Evolutionary conservation across 2,329 filamentous ascomycete genomes (phyloP).

Genomic region (Cladobotryum mycophilum): DNA sequence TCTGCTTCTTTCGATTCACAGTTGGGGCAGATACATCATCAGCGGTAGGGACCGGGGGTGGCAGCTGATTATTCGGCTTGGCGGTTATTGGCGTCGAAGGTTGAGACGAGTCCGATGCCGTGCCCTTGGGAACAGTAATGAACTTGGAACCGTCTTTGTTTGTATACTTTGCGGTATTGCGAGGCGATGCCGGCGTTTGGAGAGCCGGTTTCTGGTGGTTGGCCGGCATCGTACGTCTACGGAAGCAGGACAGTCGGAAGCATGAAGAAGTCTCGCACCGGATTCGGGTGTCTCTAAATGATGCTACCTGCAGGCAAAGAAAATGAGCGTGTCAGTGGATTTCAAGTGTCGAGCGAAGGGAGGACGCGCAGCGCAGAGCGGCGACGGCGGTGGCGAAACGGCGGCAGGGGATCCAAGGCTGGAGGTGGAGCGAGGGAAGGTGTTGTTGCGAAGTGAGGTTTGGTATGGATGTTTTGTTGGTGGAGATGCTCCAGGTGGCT

Average conservation of each 20-base stretch:
- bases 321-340: conserved; percentile 6
- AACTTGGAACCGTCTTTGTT: conserved; percentile 66
- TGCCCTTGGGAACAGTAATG: conserved; percentile 56
- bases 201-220: conserved; percentile 45
- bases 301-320: conserved; percentile 6
- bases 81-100: conserved; percentile 45
- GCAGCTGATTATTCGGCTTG: conserved; percentile 28
- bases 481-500: conserved; percentile 18
- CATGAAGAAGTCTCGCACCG: conserved; percentile 30
- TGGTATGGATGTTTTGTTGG: conserved; percentile 8
- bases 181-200: conserved; percentile 46
- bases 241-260: conserved; percentile 28
- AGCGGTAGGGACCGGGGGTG: conserved; percentile 20
- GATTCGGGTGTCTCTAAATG: conserved; percentile 13
- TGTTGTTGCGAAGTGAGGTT: conserved; percentile 12
- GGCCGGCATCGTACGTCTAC: conserved; percentile 43
- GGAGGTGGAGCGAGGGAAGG: conserved; percentile 7
- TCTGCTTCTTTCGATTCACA: conserved; percentile 92
- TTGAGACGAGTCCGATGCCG: conserved; percentile 46
- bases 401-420: conserved; percentile 1
- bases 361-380: neutral
- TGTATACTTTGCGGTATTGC: conserved; percentile 54
- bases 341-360: neutral
- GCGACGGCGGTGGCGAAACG: neutral
- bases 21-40: conserved; percentile 34